Evolutionary conservation across 495 filamentous ascomycete genomes (phyloP).

Genomic region (Neurospora sp.): DNA sequence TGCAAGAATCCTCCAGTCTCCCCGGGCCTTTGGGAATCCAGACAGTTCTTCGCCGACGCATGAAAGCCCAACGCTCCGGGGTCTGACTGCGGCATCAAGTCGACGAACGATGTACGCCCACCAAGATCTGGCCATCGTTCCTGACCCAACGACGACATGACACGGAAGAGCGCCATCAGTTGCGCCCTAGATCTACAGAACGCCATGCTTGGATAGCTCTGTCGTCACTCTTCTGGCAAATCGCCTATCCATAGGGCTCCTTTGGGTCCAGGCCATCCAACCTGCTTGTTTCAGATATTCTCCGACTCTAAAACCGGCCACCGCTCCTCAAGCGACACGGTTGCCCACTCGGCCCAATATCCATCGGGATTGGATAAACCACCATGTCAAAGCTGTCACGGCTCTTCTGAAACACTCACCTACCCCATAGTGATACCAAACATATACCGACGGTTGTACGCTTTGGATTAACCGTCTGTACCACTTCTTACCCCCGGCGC

Average conservation of each 20-base stretch:
- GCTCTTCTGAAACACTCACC: slow-evolving; percentile 5
- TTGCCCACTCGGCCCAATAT: background rate
- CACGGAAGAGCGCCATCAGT: background rate
- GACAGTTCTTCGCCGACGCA: slow-evolving; percentile 3
- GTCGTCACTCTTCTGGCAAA: background rate
- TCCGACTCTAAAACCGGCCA: background rate
- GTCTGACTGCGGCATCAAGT: background rate
- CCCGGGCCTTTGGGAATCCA: background rate
- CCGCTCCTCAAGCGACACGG: background rate
- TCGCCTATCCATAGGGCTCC: background rate
- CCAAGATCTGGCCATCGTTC: background rate
- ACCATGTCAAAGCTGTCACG: slow-evolving; percentile 2
- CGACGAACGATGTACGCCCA: background rate
- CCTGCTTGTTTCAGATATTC: background rate
- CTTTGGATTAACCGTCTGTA: slow-evolving; percentile 1
- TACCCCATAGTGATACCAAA: slow-evolving; percentile 2
- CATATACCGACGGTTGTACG: background rate
- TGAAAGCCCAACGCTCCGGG: slow-evolving; percentile 3
- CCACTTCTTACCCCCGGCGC: background rate
- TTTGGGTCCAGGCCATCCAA: background rate
- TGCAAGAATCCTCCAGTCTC: background rate
- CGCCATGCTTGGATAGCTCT: background rate
- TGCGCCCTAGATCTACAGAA: background rate
- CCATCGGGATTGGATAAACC: background rate
- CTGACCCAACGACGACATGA: background rate